phyloP scores from a whole-genome alignment of 345 rosid genomes.

The Psidium friedrichsthalianum region DNA sequence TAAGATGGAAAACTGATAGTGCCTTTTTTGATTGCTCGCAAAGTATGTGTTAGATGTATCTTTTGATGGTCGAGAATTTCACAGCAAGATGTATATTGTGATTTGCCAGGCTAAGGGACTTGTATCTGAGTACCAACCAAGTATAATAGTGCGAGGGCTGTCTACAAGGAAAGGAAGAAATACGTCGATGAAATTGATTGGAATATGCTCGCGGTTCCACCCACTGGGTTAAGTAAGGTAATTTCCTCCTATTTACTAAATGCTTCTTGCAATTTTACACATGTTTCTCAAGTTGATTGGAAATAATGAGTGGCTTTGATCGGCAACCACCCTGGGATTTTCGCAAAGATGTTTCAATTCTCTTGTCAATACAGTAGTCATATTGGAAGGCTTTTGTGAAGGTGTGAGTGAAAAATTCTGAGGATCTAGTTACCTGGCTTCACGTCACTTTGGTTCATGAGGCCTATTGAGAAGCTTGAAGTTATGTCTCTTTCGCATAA shows the following conservation, averaged over 20 bases:
- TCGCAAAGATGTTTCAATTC: not conserved
- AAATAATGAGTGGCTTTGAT: not conserved
- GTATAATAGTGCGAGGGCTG: conserved; percentile 90
- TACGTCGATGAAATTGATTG: conserved; percentile 88
- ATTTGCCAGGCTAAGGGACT: conserved; percentile 84
- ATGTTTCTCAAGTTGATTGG: not conserved
- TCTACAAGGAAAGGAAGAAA: conserved; percentile 86
- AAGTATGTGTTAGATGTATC: not conserved
- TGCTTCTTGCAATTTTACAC: not conserved
- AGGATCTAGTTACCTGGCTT: not conserved
- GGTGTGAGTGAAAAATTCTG: not conserved
- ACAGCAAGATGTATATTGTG: not conserved
- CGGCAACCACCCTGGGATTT: not conserved
- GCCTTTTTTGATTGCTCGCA: not conserved
- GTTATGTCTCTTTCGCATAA: not conserved
- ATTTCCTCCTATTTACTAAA: not conserved
- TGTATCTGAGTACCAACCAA: conserved; percentile 79
- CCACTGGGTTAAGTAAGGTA: conserved; percentile 71
- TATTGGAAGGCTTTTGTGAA: not conserved
- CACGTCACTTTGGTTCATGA: not conserved
- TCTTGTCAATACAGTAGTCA: not conserved
- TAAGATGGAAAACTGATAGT: not conserved
- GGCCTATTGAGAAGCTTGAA: not conserved
- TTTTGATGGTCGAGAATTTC: conserved; percentile 7
- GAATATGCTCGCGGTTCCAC: conserved; percentile 90